Base-by-base conservation (phyloP, 345 rosid genomes). In the Populus deltoides region DNA sequence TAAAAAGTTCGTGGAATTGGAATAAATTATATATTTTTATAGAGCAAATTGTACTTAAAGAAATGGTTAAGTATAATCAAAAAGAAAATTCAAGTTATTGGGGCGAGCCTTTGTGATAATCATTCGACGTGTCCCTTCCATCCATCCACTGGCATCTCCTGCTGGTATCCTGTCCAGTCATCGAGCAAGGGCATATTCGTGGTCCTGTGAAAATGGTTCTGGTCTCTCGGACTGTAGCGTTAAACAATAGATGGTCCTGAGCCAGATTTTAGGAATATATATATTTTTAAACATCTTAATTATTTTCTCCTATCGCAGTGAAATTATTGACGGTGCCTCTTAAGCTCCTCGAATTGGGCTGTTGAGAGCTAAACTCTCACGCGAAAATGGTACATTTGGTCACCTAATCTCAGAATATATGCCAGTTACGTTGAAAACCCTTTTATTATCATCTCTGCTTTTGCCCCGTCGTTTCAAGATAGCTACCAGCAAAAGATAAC, bases 81-180 rank as follows among this genome's bases (percentile, higher is more conserved):
- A 82, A 66, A 9, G 41, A 70, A 74, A 33, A 68, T 68, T 69
- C 39, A 67, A 35, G 71, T 76, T 76, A 55, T 76, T 45, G 63
- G 29, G 70, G 68, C 63, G 47, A 31, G 53, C 79, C 75, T 36
- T 62, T 70, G 73, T 71, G 71, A 77, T 72, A 82, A 81, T 85
- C 51, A 83, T 85, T 80, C 45, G 74, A 74, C 76, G 77, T 75
- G 43, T 81, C 74, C 78, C 76, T 83, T 70, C 41, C 57, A 59
- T 68, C 71, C 68, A 29, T 72, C 74, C 63, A 67, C 24, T 7
- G 73, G 57, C 72, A 72, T 78, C 79, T 77, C 67, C 43, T 55
- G 38, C 63, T 25, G 51, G 68, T 47, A 45, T 75, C 62, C 68
- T 31, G 49, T 74, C 75, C 66, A 49, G 33, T 77, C 38, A 77